Base-by-base conservation (phyloP, 257 asterid species). In the Nicotiana paniculata region DNA sequence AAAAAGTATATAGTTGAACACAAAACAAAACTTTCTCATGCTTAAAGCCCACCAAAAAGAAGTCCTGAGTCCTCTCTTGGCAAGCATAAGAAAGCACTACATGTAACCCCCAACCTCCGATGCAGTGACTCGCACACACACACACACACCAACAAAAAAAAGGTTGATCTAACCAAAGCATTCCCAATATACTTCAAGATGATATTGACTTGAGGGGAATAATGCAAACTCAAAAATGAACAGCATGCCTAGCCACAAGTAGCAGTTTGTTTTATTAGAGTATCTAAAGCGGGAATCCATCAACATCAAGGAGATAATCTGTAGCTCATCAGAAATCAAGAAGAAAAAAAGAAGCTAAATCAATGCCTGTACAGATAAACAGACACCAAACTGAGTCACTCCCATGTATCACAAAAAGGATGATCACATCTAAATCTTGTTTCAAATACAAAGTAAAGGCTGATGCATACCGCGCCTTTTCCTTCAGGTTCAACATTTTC, bases 401-500 rank as follows among this genome's bases (percentile, higher is more conserved):
- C 63, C 2, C 79, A 48, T 75, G 53, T 39, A 28, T 51, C 26
- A 72, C 59, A 26, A 74, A 74, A 74, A 48, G 48, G 79, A 51
- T 48, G 24, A 48, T 48, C 35, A 30, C 26, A 48, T 26, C 62
- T 0, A 48, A 74, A 51, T 8, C 11, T 75, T 75, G 79, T 16
- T 51, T 26, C 17, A 53, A 67, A 39, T 55, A 66, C 16, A 28
- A 74, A 80, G 55, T 59, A 55, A 77, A 76, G 81, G 84, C 58
- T 21, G 81, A 72, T 18, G 30, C 54, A 77, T 92, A 95, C 98
- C 97, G 57, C 65, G 81, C 86, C 89, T 84, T 88, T 92, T 72
- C 90, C 87, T 87, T 90, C 98, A 67, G 96, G 88, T 83, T 92
- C 98, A 61, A 85, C 75, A 61, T 90, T 82, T 81, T 92, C 98